Conservation (phyloP, 495 filamentous ascomycete genomes). For the Hypoxylon lenormandii region DNA sequence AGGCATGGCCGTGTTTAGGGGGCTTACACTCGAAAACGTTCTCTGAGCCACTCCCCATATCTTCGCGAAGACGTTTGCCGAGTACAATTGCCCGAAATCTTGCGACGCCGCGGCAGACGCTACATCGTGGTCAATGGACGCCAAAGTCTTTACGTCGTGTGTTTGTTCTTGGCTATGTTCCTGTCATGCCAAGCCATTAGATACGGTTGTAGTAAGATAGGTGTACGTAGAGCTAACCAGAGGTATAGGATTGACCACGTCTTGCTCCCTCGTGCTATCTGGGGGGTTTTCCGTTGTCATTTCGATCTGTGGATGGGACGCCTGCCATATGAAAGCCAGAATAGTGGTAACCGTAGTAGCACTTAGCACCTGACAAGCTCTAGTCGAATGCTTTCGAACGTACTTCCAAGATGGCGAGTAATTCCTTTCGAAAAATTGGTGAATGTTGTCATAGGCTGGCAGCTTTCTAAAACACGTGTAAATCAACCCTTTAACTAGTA, state of each 20-base stretch:
- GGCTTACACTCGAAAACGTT: conserved; percentile 14
- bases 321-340: no score
- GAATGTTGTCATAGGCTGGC: no score
- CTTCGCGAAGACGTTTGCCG: conserved; percentile 13
- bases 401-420: background rate
- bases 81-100: conserved; percentile 12
- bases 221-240: background rate
- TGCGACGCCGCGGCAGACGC: background rate
- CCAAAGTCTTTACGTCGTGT: background rate
- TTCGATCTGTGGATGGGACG: no score
- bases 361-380: background rate
- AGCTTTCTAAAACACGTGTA: background rate
- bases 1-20: background rate
- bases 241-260: background rate
- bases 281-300: background rate
- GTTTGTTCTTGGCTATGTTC: conserved; percentile 1
- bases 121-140: background rate
- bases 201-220: background rate
- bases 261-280: background rate
- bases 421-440: background rate
- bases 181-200: conserved; percentile 1
- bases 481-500: background rate
- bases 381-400: background rate
- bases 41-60: conserved; percentile 20
- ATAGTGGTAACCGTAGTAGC: no score